Conservation (phyloP, 805 yeast genomes). For the Lipomyces mesembrius region DNA sequence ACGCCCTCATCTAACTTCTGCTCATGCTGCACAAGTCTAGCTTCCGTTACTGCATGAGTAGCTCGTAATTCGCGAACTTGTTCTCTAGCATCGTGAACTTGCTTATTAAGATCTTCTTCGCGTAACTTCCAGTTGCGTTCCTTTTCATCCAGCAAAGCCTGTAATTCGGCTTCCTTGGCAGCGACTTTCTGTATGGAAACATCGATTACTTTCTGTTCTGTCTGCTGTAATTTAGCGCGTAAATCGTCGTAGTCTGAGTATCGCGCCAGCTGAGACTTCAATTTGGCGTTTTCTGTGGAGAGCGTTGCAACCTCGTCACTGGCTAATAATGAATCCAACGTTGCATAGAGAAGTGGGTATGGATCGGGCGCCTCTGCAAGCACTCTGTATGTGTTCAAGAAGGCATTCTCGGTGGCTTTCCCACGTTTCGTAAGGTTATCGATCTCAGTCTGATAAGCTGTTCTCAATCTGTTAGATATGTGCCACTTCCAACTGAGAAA, state of each 20-base stretch:
- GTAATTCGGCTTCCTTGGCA: constrained; percentile 76
- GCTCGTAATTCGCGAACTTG: constrained; percentile 69
- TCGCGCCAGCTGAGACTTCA: constrained; percentile 59
- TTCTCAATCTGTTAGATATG: neutral
- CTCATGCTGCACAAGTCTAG: constrained; percentile 50
- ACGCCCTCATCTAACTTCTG: constrained; percentile 36
- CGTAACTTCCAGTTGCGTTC: constrained; percentile 68
- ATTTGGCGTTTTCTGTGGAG: constrained; percentile 53
- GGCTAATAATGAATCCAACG: constrained; percentile 65
- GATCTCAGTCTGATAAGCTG: constrained; percentile 81
- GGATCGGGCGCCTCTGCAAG: constrained; percentile 95
- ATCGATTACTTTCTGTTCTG: constrained; percentile 65
- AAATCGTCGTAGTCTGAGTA: constrained; percentile 80
- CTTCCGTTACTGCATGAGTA: constrained; percentile 64
- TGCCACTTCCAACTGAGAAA: neutral
- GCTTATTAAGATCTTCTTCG: constrained; percentile 58
- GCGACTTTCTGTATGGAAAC: constrained; percentile 57
- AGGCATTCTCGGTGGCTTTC: constrained; percentile 71
- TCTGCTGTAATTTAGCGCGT: constrained; percentile 61
- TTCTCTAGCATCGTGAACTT: constrained; percentile 56
- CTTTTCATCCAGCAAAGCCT: constrained; percentile 71
- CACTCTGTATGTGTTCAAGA: constrained; percentile 73
- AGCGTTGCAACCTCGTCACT: constrained; percentile 58
- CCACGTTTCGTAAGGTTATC: constrained; percentile 79
- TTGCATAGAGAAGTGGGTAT: constrained; percentile 71